Evolutionary conservation across 257 asterid genomes (phyloP), one percentile per base, ranked within the genome.

Genomic region (Perilla frutescens): DNA sequence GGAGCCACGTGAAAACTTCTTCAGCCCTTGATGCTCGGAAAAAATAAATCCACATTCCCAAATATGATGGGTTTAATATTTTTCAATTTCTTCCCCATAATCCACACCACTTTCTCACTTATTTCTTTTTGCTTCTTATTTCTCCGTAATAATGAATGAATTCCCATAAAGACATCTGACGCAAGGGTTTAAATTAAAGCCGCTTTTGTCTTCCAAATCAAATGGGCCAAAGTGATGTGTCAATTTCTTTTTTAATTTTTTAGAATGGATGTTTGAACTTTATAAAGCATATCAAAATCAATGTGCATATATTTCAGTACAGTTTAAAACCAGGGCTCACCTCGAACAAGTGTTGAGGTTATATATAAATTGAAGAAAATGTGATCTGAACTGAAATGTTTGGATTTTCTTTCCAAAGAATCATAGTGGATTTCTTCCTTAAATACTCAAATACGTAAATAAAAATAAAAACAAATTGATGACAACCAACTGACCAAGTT

Each of bases 161-260:
- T 50, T 66, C 41, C 45, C 58, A 36, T 51, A 31, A 40, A 69
- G 43, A 39, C 41, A 51, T 4, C 31, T 39, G 62, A 50, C 20
- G 36, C 15, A 67, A 55, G 43, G 13, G 65, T 55, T 37, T 15
- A 12, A 68, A 15, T 43, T 63, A 39, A 39, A 68, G 73, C 26
- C 8, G 4, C 41, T 68, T 40, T 39, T 20, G 15, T 41, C 3
- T 37, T 40, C 9, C 1, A 67, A 4, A 34, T 51, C 6, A 39
- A 20, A 55, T 12, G 11, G 32, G 31, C 20, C 5, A 20, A 39
- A 40, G 44, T 8, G 39, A 8, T 26, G 26, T 20, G 26, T 20
- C 26, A 20, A 20, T 20, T 20, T 20, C 26, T 20, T 20, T 20
- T 20, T 20, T 20, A 20, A 0, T 20, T 20, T 20, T 20, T 20